These are phyloP conservation scores for Drechslerella dactyloides DNA, from an alignment of 2,329 filamentous ascomycete genomes.

Conservation along the genomic window DNA sequence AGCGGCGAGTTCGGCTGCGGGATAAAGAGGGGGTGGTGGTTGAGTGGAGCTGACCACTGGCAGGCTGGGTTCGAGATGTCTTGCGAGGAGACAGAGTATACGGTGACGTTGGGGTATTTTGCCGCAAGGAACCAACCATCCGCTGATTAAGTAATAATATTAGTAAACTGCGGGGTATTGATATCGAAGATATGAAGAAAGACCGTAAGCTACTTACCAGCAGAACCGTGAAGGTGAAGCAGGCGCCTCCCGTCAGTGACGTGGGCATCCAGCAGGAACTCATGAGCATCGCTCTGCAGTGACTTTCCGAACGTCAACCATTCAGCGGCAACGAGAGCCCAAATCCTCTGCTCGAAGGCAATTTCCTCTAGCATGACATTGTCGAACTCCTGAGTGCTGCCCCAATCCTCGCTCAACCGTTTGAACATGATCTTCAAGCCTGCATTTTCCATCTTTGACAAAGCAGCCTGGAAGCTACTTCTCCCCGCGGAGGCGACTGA, in stretches of 20 bases:
- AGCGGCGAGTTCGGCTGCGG: constrained; percentile 48
- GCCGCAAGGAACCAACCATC: constrained; percentile 52
- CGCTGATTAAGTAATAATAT: constrained; percentile 37
- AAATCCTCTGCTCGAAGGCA: constrained; percentile 50
- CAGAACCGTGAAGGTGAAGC: constrained; percentile 48
- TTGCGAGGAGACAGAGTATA: constrained; percentile 47
- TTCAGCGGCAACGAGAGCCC: constrained; percentile 49
- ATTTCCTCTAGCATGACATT: constrained; percentile 42
- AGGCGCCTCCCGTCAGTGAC: constrained; percentile 37
- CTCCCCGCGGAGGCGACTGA: constrained; percentile 5
- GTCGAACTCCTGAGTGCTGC: constrained; percentile 31
- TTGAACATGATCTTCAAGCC: constrained; percentile 52
- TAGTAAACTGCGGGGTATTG: constrained; percentile 2
- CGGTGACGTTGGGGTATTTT: constrained; percentile 50
- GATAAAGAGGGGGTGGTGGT: constrained; percentile 43
- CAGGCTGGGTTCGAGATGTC: constrained; percentile 47
- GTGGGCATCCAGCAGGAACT: constrained; percentile 41
- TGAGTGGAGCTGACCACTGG: constrained; percentile 51
- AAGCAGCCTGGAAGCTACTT: constrained; percentile 40
- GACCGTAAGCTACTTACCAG: constrained; percentile 27
- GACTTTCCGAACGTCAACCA: constrained; percentile 51
- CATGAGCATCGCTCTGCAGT: constrained; percentile 50
- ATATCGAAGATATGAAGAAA: neutral
- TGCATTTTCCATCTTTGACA: constrained; percentile 49
- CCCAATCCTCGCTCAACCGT: constrained; percentile 51